Conservation (phyloP, 176 grass and related monocot species). For the Bonia amplexicaulis region DNA sequence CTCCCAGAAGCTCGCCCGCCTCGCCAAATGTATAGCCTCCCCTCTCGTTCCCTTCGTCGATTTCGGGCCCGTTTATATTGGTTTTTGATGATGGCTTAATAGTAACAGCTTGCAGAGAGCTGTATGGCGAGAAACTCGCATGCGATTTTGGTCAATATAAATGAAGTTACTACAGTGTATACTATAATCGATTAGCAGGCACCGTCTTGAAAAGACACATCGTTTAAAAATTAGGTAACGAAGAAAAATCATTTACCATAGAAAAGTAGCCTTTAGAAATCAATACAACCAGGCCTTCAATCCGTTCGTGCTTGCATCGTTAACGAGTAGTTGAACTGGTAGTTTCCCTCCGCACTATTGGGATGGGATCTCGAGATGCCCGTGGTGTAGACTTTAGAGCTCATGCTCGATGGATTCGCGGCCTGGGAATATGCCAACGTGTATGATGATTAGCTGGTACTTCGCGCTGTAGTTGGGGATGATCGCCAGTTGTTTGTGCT, state of each 20-base stretch:
- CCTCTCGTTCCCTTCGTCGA: background rate
- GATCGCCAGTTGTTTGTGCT: background rate
- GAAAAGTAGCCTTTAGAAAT: too few species aligned
- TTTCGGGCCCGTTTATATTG: background rate
- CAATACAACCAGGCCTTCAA: background rate
- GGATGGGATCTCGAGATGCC: background rate
- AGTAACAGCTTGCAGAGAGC: too few species aligned
- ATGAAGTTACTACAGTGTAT: too few species aligned
- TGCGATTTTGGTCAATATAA: too few species aligned
- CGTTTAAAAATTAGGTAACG: too few species aligned
- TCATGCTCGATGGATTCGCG: background rate
- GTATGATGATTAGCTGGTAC: background rate
- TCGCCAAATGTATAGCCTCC: slow-evolving; percentile 53
- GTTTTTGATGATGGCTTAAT: too few species aligned
- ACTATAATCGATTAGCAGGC: too few species aligned
- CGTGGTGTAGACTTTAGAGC: background rate
- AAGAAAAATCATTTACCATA: too few species aligned
- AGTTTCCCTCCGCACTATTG: background rate
- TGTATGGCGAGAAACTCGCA: too few species aligned
- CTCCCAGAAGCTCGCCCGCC: slow-evolving; percentile 82
- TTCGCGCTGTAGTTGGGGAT: background rate
- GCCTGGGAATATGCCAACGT: background rate
- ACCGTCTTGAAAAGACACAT: too few species aligned
- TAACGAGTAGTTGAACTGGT: background rate
- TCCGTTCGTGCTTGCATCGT: too few species aligned